These are phyloP conservation scores for Penicillium expansum DNA, from an alignment of 2,329 filamentous ascomycete genomes.

Conservation along the genomic window DNA sequence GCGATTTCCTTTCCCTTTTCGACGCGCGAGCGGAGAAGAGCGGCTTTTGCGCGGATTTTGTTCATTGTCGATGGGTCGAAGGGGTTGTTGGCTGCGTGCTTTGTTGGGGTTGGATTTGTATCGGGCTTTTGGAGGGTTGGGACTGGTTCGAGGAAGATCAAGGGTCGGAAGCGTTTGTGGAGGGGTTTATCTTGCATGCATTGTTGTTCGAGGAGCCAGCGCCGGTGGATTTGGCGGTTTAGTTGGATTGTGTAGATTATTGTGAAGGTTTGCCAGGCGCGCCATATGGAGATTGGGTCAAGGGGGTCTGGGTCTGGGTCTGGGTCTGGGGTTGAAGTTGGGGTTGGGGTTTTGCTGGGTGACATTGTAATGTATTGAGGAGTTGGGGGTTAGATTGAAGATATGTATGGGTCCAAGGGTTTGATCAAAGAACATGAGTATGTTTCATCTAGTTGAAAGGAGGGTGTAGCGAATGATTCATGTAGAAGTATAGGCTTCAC, in stretches of 20 bases:
- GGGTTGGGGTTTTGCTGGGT: not conserved
- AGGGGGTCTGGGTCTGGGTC: not conserved
- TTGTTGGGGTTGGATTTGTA: not conserved
- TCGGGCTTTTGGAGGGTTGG: conserved; percentile 14
- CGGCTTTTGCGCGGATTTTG: conserved; percentile 6
- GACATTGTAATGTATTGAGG: not conserved
- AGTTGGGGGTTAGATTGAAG: not conserved
- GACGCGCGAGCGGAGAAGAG: conserved; percentile 21
- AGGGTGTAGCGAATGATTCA: not conserved
- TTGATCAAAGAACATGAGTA: not conserved
- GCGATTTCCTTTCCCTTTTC: conserved; percentile 27
- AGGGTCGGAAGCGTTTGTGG: conserved; percentile 15
- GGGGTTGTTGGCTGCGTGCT: conserved; percentile 2
- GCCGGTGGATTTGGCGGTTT: conserved; percentile 22
- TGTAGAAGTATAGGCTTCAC: not conserved
- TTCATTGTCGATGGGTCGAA: not conserved
- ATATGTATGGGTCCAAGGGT: not conserved
- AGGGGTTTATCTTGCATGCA: conserved; percentile 14
- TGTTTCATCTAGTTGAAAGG: not conserved
- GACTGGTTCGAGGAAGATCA: conserved; percentile 19
- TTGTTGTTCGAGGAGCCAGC: conserved; percentile 22
- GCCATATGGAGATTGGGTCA: conserved; percentile 21
- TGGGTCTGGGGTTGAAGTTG: not conserved
- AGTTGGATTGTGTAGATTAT: conserved; percentile 20
- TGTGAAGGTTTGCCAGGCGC: conserved; percentile 20